Conservation (phyloP, 179 eudicot genomes). For the Pouteria campechiana region DNA sequence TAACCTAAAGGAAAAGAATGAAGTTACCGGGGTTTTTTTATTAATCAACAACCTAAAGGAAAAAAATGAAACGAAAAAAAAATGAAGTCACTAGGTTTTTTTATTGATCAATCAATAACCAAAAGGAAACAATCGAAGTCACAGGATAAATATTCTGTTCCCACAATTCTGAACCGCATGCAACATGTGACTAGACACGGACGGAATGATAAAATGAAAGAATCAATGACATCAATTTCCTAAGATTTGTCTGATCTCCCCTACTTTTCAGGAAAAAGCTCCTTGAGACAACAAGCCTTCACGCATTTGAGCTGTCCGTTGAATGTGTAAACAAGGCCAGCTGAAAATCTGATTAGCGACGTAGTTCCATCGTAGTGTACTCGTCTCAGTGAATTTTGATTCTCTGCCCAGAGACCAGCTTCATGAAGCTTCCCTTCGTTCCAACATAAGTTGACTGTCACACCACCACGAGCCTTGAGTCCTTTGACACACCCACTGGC, state of each 20-base stretch:
- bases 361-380: constrained; percentile 49
- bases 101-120: too few relatives aligned
- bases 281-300: constrained; percentile 17
- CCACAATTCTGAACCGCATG: too few relatives aligned
- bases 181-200: too few relatives aligned
- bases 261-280: not conserved
- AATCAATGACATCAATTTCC: too few relatives aligned
- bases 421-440: constrained; percentile 59
- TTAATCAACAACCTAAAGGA: too few relatives aligned
- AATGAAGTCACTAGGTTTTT: too few relatives aligned
- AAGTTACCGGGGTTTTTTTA: too few relatives aligned
- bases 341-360: constrained; percentile 19
- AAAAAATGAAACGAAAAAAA: too few relatives aligned
- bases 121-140: too few relatives aligned
- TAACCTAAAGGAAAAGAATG: too few relatives aligned
- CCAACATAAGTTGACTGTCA: constrained; percentile 71
- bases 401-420: constrained; percentile 46
- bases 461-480: constrained; percentile 71
- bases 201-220: too few relatives aligned
- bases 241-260: not conserved
- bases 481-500: constrained; percentile 74
- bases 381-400: constrained; percentile 16
- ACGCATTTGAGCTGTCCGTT: constrained; percentile 39
- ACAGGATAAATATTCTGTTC: too few relatives aligned
- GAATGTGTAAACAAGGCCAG: constrained; percentile 52